Evolutionary conservation across 148 eudicot species (phyloP).

Genomic region (Oxyria digyna): DNA sequence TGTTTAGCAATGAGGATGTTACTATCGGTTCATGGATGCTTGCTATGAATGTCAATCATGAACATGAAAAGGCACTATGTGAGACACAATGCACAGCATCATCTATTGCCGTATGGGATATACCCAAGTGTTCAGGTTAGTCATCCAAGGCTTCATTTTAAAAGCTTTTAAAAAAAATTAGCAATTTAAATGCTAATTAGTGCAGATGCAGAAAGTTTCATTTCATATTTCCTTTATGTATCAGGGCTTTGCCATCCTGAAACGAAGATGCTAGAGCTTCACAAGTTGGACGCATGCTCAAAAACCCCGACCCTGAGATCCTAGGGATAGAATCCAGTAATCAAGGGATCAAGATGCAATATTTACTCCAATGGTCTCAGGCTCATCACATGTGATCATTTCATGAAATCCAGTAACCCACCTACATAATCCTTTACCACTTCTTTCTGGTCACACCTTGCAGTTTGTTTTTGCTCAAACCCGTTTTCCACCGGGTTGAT

Average conservation of each 20-base stretch:
- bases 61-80: conserved; percentile 60
- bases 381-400: no score
- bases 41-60: conserved; percentile 95
- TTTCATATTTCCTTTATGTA: not conserved
- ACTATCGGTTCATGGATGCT: conserved; percentile 98
- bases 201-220: no score
- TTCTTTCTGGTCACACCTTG: not conserved
- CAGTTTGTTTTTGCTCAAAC: not conserved
- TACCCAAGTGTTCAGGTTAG: conserved; percentile 88
- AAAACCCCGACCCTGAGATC: conserved; percentile 38
- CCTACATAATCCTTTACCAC: not conserved
- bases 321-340: conserved; percentile 24
- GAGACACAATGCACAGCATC: conserved; percentile 54
- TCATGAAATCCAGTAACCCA: not conserved
- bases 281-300: conserved; percentile 53
- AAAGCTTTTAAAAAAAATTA: no score
- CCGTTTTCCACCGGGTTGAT: not conserved
- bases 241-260: conserved; percentile 91
- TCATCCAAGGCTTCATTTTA: not conserved
- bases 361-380: not conserved
- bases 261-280: conserved; percentile 72
- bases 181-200: no score
- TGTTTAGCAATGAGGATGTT: conserved; percentile 97
- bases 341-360: not conserved
- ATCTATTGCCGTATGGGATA: conserved; percentile 95